Evolutionary conservation across 2,329 filamentous ascomycete genomes (phyloP), one percentile per base, ranked within the genome.

Genomic region (Geosmithia morbida): DNA sequence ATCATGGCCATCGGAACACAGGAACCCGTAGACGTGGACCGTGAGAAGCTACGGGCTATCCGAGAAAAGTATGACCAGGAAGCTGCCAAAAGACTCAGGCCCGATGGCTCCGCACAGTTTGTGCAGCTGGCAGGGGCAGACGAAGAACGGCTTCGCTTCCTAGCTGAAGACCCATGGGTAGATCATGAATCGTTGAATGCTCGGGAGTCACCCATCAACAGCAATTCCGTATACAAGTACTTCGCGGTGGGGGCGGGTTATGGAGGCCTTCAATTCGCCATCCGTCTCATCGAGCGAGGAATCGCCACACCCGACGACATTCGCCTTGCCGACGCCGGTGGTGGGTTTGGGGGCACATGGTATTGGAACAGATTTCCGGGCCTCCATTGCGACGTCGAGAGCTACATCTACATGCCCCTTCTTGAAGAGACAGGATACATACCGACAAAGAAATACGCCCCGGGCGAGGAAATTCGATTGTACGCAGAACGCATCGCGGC

Each of bases 361-460:
- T 72, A 69, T 49, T 73, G 70, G 66, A 72, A 73, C 50, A 59
- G 68, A 0, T 75, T 71, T 48, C 70, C 70, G 0, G 70, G 69
- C 0, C 55, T 72, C 7, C 64, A 66, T 51, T 81, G 77, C 54
- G 78, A 83, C 53, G 61, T 78, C 2, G 78, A 83, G 57, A 66
- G 67, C 46, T 79, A 75, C 52, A 64, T 69, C n/a, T 82, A 81
- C 53, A 59, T 81, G 59, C 76, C 77, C 3, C 58, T 79, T 13
- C 65, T 81, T 2, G 77, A 81, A 50, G 75, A 81, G 57, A 77
- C 67, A 2, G 70, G 70, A 0, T 79, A 77, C 54, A 68, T 79
- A 56, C 79, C 78, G 0, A 70, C 63, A 16, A 63, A 73, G 42
- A 66, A 66, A 41, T 75, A 72, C 51, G 59, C 66, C 0, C 59